Conservation (phyloP, 2,329 filamentous ascomycete species). For the Aspergillus candidus region DNA sequence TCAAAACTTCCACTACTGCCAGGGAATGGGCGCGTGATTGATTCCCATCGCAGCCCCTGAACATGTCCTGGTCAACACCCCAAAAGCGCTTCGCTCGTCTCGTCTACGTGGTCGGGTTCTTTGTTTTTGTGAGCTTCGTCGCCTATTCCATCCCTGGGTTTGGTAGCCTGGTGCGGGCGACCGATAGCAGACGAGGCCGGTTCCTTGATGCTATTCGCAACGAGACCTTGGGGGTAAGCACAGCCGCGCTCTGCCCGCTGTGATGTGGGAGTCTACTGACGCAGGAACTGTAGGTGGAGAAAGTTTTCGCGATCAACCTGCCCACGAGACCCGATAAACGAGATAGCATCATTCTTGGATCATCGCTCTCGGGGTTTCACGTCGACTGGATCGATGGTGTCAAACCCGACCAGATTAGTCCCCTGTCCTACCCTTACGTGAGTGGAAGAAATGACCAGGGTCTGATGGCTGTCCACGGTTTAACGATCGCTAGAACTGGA, state of each 20-base stretch:
- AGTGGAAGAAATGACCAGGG: neutral
- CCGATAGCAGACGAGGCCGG: no score
- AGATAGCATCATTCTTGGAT: constrained; percentile 16
- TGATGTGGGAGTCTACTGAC: neutral
- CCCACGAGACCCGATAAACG: constrained; percentile 17
- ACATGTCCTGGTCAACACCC: no score
- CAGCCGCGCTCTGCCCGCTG: neutral
- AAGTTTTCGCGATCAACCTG: constrained; percentile 17
- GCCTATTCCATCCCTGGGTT: no score
- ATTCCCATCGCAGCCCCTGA: no score
- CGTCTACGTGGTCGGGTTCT: no score
- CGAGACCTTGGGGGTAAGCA: constrained; percentile 8
- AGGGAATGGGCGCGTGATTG: no score
- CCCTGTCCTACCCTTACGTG: constrained; percentile 18
- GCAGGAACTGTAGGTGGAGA: constrained; percentile 11
- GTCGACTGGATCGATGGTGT: constrained; percentile 18
- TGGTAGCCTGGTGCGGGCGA: no score
- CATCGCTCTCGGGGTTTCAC: constrained; percentile 13
- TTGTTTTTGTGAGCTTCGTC: no score
- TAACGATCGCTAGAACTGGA: constrained; percentile 14
- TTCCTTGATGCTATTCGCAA: constrained; percentile 2
- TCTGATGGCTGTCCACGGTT: neutral
- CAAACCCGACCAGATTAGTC: constrained; percentile 9
- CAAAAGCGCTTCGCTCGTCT: no score
- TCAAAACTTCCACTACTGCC: no score